Evolutionary conservation across 176 grass and related monocot species (phyloP).

Genomic region (Microstegium vimineum): DNA sequence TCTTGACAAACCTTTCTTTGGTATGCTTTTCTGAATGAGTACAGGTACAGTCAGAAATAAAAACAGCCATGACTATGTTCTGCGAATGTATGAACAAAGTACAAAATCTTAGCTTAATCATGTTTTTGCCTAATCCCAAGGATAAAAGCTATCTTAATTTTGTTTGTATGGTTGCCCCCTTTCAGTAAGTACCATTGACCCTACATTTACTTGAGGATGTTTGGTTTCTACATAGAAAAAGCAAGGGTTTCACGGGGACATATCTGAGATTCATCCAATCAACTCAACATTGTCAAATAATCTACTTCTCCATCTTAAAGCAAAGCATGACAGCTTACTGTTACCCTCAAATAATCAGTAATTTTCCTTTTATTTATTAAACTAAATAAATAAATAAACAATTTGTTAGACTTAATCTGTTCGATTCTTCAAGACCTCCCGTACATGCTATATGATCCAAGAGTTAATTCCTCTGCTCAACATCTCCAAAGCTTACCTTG

Average conservation of each 20-base stretch:
- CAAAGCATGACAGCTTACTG: not conserved
- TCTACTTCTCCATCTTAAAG: not conserved
- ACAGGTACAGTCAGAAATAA: not conserved
- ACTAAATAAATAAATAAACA: not conserved
- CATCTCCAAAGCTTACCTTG: not conserved
- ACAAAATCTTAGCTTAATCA: not conserved
- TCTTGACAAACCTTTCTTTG: not conserved
- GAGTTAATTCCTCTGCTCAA: not conserved
- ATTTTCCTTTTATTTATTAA: not conserved
- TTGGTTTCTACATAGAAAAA: not conserved
- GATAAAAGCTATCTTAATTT: not conserved
- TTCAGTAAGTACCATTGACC: not conserved
- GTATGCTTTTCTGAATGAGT: not conserved
- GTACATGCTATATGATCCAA: not conserved
- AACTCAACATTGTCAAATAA: not conserved
- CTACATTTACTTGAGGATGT: conserved; percentile 2
- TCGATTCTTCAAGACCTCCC: not conserved
- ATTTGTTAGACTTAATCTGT: not conserved
- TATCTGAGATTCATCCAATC: conserved; percentile 20
- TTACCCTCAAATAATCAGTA: not conserved
- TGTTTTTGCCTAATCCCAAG: not conserved
- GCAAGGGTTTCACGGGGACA: conserved; percentile 2
- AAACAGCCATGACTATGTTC: not conserved
- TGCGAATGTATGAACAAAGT: not conserved
- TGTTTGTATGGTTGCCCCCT: not conserved